A percentile compares a stretch with the other conserved stretches of the same genome.
These are phyloP conservation scores for Aspergillus baeticus DNA, from an alignment of 495 filamentous ascomycete genomes.

Conservation along the genomic window DNA sequence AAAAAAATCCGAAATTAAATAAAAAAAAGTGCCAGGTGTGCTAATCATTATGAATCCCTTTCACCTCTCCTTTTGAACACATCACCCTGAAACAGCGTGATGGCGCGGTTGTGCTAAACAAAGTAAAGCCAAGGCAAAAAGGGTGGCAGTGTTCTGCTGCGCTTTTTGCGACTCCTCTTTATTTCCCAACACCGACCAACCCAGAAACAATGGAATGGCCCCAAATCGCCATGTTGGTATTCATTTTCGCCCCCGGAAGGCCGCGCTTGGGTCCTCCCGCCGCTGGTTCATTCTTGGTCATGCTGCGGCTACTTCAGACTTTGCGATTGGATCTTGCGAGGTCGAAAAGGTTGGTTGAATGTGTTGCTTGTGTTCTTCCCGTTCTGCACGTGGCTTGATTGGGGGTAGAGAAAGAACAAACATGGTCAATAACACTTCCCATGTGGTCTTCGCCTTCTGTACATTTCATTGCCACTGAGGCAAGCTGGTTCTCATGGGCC, in stretches of 20 bases:
- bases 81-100: not conserved
- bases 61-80: no score
- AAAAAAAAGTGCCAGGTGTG: not conserved
- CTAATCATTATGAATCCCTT: not conserved
- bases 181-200: not conserved
- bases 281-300: no score
- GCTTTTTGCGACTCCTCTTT: not conserved
- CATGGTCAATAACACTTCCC: not conserved
- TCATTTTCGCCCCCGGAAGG: not conserved
- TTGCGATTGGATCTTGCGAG: not conserved
- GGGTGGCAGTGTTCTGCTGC: conserved; percentile 9
- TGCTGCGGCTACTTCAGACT: not conserved
- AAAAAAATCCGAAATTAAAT: not conserved
- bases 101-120: conserved; percentile 7
- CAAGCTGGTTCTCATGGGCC: not conserved
- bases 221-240: not conserved
- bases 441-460: no score
- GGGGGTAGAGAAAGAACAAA: no score
- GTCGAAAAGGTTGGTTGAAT: no score
- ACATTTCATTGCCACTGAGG: no score
- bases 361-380: no score
- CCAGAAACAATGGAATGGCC: not conserved
- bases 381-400: no score
- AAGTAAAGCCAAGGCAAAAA: not conserved
- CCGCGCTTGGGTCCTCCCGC: no score